Conservation (phyloP, 352 stramenopile species). For the Globisporangium nagaii region DNA sequence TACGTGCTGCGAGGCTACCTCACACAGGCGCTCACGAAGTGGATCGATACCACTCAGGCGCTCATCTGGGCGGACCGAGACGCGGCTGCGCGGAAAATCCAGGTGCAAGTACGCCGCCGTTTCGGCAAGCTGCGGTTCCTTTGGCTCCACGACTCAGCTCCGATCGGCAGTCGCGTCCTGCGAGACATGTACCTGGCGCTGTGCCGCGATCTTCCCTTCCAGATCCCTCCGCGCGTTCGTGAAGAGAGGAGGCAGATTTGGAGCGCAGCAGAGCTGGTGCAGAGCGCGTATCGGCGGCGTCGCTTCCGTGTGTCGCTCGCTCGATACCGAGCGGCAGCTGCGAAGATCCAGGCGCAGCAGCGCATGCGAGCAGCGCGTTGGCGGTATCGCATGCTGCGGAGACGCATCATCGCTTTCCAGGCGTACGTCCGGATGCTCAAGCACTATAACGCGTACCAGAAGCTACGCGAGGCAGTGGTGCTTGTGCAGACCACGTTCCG, state of each 20-base stretch:
- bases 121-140: conserved; percentile 36
- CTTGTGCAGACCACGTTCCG: conserved; percentile 63
- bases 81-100: conserved; percentile 38
- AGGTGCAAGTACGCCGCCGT: conserved; percentile 38
- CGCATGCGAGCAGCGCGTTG: conserved; percentile 40
- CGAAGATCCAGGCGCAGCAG: conserved; percentile 51
- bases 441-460: conserved; percentile 33
- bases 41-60: conserved; percentile 42
- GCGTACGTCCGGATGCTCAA: conserved; percentile 43
- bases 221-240: conserved; percentile 45
- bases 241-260: conserved; percentile 54
- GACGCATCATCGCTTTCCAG: conserved; percentile 52
- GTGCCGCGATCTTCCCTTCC: conserved; percentile 29
- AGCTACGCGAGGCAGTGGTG: conserved; percentile 33
- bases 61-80: conserved; percentile 65
- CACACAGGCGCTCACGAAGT: conserved; percentile 52
- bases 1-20: conserved; percentile 62
- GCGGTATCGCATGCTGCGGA: conserved; percentile 22
- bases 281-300: conserved; percentile 44
- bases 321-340: conserved; percentile 45
- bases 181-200: conserved; percentile 56
- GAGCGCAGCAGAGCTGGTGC: conserved; percentile 46
- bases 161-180: conserved; percentile 34
- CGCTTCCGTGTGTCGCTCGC: conserved; percentile 49
- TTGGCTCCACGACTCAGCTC: conserved; percentile 29